Evolutionary conservation across 2,329 filamentous ascomycete genomes (phyloP).

Genomic region (Coniochaeta pulveracea): DNA sequence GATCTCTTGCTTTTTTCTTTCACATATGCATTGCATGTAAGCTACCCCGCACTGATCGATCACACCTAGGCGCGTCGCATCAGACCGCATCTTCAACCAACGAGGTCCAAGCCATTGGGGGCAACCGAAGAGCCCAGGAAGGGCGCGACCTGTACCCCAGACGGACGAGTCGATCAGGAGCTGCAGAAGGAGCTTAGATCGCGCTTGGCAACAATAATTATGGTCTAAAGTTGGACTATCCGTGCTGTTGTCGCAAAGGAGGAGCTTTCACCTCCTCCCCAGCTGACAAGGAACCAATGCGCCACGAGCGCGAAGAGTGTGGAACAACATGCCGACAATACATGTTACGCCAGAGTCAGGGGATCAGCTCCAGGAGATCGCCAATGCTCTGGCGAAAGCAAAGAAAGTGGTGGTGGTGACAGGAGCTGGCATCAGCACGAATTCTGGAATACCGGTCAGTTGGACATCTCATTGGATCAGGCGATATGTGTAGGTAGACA

Average conservation of each 20-base stretch:
- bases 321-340: conserved; percentile 46
- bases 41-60: no score
- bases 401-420: conserved; percentile 62
- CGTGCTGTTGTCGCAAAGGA: not conserved
- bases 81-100: no score
- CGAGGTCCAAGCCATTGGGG: no score
- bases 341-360: conserved; percentile 40
- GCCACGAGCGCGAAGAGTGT: not conserved
- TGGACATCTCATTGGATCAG: conserved; percentile 3
- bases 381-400: conserved; percentile 51
- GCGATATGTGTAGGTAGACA: no score
- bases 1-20: no score
- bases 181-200: no score
- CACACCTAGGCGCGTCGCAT: no score
- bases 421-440: conserved; percentile 64
- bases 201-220: not conserved
- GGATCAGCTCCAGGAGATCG: conserved; percentile 50
- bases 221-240: not conserved
- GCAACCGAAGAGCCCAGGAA: no score
- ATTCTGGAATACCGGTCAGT: conserved; percentile 62
- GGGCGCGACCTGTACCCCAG: no score
- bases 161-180: no score
- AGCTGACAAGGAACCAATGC: no score
- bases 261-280: conserved; percentile 1
- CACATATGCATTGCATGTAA: no score